These are phyloP conservation scores for Chlorencoelia australis DNA, from an alignment of 2,329 filamentous ascomycete species.

Conservation along the genomic window DNA sequence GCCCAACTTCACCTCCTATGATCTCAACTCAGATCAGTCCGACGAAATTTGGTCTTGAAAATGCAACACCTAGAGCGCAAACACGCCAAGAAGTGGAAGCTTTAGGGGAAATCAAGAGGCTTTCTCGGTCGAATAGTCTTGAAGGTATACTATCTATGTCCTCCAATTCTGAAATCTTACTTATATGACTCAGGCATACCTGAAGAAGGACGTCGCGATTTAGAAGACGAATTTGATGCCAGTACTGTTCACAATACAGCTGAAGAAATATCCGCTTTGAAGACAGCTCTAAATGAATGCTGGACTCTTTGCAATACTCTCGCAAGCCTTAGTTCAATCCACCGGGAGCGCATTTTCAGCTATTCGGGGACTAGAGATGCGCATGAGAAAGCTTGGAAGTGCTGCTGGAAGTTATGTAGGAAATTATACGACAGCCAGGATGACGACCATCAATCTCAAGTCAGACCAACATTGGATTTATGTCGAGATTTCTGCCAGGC, in stretches of 20 bases:
- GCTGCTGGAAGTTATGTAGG: constrained; percentile 88
- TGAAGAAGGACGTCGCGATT: constrained; percentile 33
- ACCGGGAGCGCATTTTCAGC: constrained; percentile 70
- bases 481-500: constrained; percentile 89
- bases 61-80: constrained; percentile 72
- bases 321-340: constrained; percentile 72
- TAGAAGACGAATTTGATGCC: constrained; percentile 37
- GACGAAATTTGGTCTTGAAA: constrained; percentile 54
- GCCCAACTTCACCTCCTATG: constrained; percentile 47
- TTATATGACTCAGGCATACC: constrained; percentile 27
- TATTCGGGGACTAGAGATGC: constrained; percentile 64
- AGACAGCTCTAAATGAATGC: constrained; percentile 72
- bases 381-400: constrained; percentile 85
- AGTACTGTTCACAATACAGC: constrained; percentile 37
- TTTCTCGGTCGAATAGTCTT: constrained; percentile 53
- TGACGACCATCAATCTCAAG: constrained; percentile 56
- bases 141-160: constrained; percentile 48
- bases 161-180: constrained; percentile 12
- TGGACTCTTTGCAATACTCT: constrained; percentile 92
- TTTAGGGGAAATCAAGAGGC: constrained; percentile 38
- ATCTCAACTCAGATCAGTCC: constrained; percentile 67
- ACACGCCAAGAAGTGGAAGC: constrained; percentile 65
- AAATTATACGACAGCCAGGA: constrained; percentile 75
- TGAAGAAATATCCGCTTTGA: constrained; percentile 57
- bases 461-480: constrained; percentile 69